phyloP scores from a whole-genome alignment of 192 early-diverging fungal genomes.

The Rhizophagus clarus region DNA sequence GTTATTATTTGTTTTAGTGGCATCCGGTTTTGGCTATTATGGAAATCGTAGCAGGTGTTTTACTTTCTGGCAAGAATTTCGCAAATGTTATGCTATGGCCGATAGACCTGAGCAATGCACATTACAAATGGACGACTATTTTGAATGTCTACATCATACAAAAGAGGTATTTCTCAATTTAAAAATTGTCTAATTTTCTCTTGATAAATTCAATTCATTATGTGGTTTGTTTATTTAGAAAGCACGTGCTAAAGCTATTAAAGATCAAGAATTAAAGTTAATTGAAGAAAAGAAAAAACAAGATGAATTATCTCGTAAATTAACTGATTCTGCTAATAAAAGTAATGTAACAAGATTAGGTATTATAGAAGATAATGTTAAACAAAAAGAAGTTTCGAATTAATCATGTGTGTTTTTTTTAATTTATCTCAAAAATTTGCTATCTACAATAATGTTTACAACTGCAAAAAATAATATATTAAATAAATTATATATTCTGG shows the following conservation, averaged over 20 bases:
- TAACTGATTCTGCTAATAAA: constrained; percentile 48
- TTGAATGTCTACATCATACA: constrained; percentile 94
- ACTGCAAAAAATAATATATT: too few species aligned
- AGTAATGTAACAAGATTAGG: constrained; percentile 55
- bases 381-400: neutral
- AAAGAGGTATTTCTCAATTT: constrained; percentile 74
- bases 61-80: constrained; percentile 95
- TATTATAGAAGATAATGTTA: constrained; percentile 38
- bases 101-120: constrained; percentile 77
- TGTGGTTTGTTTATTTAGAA: constrained; percentile 37
- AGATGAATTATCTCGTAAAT: constrained; percentile 48
- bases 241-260: constrained; percentile 54
- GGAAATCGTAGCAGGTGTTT: constrained; percentile 91
- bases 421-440: neutral
- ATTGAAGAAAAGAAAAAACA: constrained; percentile 48
- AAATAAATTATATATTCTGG: too few species aligned
- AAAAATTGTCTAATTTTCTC: neutral
- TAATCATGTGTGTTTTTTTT: neutral
- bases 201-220: neutral
- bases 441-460: neutral
- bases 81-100: constrained; percentile 88
- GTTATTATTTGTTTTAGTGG: constrained; percentile 38
- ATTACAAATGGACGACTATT: constrained; percentile 86
- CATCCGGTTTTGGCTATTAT: constrained; percentile 67
- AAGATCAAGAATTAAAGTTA: constrained; percentile 55